Evolutionary conservation across 352 stramenopile genomes (phyloP).

Genomic region (Phytophthora vignae): DNA sequence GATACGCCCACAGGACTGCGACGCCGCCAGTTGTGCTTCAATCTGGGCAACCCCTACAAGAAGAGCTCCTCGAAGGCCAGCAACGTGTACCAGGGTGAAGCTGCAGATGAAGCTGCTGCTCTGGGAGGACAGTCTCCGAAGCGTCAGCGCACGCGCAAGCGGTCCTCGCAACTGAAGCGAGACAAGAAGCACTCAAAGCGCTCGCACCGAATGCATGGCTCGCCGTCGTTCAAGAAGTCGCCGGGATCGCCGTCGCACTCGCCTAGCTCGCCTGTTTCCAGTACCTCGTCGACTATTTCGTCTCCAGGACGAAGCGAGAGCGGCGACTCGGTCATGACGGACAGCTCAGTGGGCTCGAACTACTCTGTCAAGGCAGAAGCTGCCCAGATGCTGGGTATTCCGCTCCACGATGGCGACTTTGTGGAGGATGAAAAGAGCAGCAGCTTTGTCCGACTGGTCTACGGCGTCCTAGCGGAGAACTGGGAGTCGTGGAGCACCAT

Average conservation of each 20-base stretch:
- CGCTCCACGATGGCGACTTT: conserved; percentile 71
- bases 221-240: conserved; percentile 74
- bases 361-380: conserved; percentile 85
- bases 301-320: conserved; percentile 72
- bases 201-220: conserved; percentile 67
- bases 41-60: conserved; percentile 91
- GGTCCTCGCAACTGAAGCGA: conserved; percentile 85
- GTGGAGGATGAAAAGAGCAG: conserved; percentile 54
- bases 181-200: conserved; percentile 82
- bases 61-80: conserved; percentile 86
- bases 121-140: conserved; percentile 82
- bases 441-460: conserved; percentile 76
- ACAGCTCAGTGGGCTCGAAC: conserved; percentile 71
- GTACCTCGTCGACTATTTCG: conserved; percentile 63
- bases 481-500: conserved; percentile 89
- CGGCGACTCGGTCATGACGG: conserved; percentile 64
- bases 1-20: conserved; percentile 78
- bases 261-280: conserved; percentile 63
- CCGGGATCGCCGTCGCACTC: conserved; percentile 76
- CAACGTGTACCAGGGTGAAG: conserved; percentile 88
- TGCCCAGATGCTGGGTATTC: conserved; percentile 81
- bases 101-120: conserved; percentile 84
- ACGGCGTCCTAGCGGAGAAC: conserved; percentile 84
- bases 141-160: conserved; percentile 82
- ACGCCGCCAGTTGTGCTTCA: conserved; percentile 85